A percentile compares a stretch with the other conserved stretches of the same genome.
These are phyloP conservation scores for Boletus tylopilopsis DNA, from an alignment of 768 basidiomycete species.

Conservation along the genomic window DNA sequence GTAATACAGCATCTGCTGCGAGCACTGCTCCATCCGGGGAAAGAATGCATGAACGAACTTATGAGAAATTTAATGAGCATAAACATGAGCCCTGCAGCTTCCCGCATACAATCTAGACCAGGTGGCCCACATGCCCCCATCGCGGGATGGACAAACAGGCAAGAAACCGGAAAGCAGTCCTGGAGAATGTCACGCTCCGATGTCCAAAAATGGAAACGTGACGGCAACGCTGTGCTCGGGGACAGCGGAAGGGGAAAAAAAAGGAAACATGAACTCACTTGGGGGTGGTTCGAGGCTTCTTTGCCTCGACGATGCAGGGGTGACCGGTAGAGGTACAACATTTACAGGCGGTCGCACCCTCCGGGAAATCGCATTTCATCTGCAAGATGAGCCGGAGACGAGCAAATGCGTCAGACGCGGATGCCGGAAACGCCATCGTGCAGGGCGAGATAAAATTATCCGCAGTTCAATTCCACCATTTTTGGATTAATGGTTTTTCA, in stretches of 20 bases:
- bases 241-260: neutral
- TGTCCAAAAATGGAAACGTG: conserved; percentile 22
- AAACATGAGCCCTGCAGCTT: conserved; percentile 8
- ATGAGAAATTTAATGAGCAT: neutral
- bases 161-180: conserved; percentile 13
- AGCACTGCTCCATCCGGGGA: conserved; percentile 11
- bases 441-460: conserved; percentile 1
- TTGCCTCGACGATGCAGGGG: conserved; percentile 78
- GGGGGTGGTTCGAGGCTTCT: conserved; percentile 72
- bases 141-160: conserved; percentile 11
- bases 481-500: conserved; percentile 2
- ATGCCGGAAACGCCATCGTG: conserved; percentile 6
- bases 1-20: conserved; percentile 13
- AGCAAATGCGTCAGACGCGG: neutral
- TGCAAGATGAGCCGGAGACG: conserved; percentile 29
- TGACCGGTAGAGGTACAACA: conserved; percentile 72
- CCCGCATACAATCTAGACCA: conserved; percentile 13
- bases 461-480: conserved; percentile 14
- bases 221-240: conserved; percentile 25
- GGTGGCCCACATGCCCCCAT: conserved; percentile 10
- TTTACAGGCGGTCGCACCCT: conserved; percentile 69
- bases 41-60: conserved; percentile 7
- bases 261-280: conserved; percentile 58
- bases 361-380: conserved; percentile 88
- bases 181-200: conserved; percentile 21